Conservation (phyloP, 352 stramenopile species). For the Elongisporangium prolatum region DNA sequence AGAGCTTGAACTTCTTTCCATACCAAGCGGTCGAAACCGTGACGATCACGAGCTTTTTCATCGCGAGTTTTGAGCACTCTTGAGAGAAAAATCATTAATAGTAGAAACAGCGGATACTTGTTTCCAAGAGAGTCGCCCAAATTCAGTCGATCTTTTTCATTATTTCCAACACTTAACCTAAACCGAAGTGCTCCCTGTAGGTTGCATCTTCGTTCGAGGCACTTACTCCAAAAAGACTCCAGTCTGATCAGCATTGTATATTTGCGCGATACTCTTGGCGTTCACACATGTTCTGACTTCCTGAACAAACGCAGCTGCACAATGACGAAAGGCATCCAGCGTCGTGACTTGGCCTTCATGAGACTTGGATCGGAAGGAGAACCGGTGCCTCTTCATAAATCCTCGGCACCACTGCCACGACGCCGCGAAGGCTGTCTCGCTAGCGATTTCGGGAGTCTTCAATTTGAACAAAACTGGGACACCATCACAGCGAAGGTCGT, state of each 20-base stretch:
- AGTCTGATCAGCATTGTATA: background rate
- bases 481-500: constrained; percentile 2
- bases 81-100: constrained; percentile 15
- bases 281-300: too few species aligned
- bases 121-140: constrained; percentile 14
- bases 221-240: constrained; percentile 23
- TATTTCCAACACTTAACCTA: constrained; percentile 20
- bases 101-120: constrained; percentile 20
- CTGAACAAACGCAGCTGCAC: too few species aligned
- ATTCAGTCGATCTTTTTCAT: constrained; percentile 22
- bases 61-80: constrained; percentile 1
- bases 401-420: constrained; percentile 5
- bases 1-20: constrained; percentile 14
- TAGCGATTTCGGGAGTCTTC: background rate
- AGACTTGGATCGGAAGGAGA: too few species aligned
- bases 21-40: constrained; percentile 12
- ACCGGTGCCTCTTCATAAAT: too few species aligned
- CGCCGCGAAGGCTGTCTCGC: background rate
- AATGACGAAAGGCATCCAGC: too few species aligned
- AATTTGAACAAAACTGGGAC: constrained; percentile 7
- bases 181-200: constrained; percentile 10
- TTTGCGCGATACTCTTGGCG: too few species aligned
- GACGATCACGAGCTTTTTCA: constrained; percentile 9
- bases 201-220: constrained; percentile 13
- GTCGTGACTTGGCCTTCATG: too few species aligned